phyloP scores from a whole-genome alignment of 2,329 filamentous ascomycete genomes.

The Venturia carpophila region DNA sequence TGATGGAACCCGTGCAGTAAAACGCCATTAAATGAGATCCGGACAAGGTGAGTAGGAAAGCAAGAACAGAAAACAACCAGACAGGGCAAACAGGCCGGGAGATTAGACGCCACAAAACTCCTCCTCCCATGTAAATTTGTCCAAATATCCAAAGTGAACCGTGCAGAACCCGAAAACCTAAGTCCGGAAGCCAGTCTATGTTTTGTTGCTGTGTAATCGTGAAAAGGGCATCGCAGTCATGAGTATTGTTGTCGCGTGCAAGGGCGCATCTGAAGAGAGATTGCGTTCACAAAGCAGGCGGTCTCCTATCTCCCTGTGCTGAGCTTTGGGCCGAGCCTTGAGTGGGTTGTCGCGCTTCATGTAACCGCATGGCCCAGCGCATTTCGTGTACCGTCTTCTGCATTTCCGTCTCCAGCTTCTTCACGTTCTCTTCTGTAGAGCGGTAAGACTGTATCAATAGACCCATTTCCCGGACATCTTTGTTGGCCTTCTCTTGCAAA shows the following conservation, averaged over 20 bases:
- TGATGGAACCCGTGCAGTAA: not conserved
- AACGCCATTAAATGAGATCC: not conserved
- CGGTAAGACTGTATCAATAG: constrained; percentile 52
- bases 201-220: constrained; percentile 11
- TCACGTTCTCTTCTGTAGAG: constrained; percentile 51
- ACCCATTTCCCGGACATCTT: constrained; percentile 54
- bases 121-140: not conserved
- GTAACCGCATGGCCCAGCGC: constrained; percentile 62
- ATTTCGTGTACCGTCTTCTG: constrained; percentile 53
- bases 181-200: not conserved
- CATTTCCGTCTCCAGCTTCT: constrained; percentile 48
- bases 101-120: constrained; percentile 9
- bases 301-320: not conserved
- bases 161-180: not conserved
- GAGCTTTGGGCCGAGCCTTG: not conserved
- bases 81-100: constrained; percentile 1
- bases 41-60: not conserved
- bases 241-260: not conserved
- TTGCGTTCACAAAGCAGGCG: not conserved
- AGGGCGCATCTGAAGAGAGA: not conserved
- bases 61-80: not conserved
- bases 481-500: constrained; percentile 51
- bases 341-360: constrained; percentile 27
- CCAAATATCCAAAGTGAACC: constrained; percentile 12
- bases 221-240: constrained; percentile 7